Conservation (phyloP, 352 stramenopile genomes). For the Phytopythium kandeliae region DNA sequence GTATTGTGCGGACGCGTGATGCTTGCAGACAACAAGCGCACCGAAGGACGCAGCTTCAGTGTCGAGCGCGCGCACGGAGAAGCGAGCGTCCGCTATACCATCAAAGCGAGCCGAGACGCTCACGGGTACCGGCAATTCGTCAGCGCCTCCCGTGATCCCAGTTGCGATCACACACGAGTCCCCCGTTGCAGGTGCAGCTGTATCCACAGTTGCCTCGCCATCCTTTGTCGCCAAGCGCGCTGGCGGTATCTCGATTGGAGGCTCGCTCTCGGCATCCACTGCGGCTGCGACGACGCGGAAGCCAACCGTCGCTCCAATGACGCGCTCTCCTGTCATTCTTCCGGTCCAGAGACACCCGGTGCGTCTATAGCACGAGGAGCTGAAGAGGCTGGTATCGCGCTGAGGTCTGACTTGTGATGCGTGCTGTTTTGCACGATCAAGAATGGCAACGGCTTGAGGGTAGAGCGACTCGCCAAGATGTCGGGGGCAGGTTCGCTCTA, state of each 20-base stretch:
- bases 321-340: constrained; percentile 35
- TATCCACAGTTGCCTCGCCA: neutral
- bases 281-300: constrained; percentile 8
- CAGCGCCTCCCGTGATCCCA: constrained; percentile 2
- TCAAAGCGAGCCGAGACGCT: neutral
- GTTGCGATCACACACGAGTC: constrained; percentile 1
- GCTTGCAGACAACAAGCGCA: neutral
- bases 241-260: constrained; percentile 18
- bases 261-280: constrained; percentile 8
- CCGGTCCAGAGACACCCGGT: constrained; percentile 29
- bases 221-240: constrained; percentile 5
- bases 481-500: constrained; percentile 38
- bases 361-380: neutral
- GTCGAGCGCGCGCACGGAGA: neutral
- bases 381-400: no score
- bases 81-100: neutral
- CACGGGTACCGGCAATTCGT: neutral
- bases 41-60: neutral
- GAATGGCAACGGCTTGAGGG: constrained; percentile 3
- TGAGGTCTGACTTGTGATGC: neutral
- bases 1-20: no score
- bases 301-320: constrained; percentile 6
- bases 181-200: neutral
- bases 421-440: constrained; percentile 7
- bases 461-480: constrained; percentile 64